Evolutionary conservation across 23 red algal genomes (phyloP), one percentile per base, ranked within the genome.

Genomic region (Rhodosorus marinus): DNA sequence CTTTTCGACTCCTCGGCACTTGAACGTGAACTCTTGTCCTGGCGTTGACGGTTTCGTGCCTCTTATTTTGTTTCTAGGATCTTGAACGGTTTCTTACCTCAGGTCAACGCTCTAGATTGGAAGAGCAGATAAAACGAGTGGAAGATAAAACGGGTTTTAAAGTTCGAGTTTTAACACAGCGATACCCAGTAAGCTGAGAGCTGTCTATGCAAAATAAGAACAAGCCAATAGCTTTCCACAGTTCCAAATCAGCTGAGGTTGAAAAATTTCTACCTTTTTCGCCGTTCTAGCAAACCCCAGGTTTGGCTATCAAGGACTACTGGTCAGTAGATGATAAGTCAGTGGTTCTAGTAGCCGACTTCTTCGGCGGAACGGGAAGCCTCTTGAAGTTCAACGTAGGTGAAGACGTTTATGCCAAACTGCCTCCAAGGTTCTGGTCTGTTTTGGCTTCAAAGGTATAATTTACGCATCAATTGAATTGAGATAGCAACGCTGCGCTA

Each of bases 371-470:
- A 25, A 47, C 49, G 15, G 84, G 84, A 6, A 75, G 74, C 54
- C 49, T 98, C 28, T 74, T 98, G 7, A 84, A 98, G 65, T 98
- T 85, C 55, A 98, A 84, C 59, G 78, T 98, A 24, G 90, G 90
- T 1, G 62, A 51, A 0, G 65, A 86, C 6, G 70, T 98, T 20
- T 59, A 98, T 60, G 55, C 49, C 38, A 11, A 64, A 28, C 43
- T 85, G 36, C 79, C 90, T 26, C 90, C 90, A 22, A 49, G 90
- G 25, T 98, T 73, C 66, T 85, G 79, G 90, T 69, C 58, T 33
- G 60, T 75, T 26, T 54, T 98, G 22, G 25, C 79, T 21, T 49
- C 62, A 23, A 78, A n/a, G n/a, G n/a, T n/a, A n/a, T n/a, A n/a
- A n/a, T n/a, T n/a, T n/a, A n/a, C n/a, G n/a, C n/a, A n/a, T n/a